A percentile compares a stretch with the other conserved stretches of the same genome.
Evolutionary conservation across 108 stramenopile genomes (phyloP).

Genomic region (Pseudonitzschia pungens): DNA sequence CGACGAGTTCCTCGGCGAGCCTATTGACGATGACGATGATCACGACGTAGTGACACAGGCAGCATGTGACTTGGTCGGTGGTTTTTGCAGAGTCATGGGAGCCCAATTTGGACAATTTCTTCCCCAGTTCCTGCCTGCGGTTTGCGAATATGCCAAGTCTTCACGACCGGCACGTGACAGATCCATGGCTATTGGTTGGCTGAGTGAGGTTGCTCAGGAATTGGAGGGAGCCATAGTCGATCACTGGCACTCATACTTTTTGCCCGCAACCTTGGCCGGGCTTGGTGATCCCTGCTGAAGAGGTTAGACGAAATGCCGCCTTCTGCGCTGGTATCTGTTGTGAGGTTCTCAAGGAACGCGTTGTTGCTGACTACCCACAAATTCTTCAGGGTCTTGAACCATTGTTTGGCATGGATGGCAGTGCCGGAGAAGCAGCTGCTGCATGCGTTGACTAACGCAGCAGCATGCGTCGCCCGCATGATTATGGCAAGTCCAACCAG

Average conservation of each 20-base stretch:
- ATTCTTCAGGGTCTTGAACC: constrained; percentile 83
- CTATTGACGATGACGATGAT: constrained; percentile 92
- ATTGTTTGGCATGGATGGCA: constrained; percentile 70
- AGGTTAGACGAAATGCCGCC: constrained; percentile 91
- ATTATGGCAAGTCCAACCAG: constrained; percentile 82
- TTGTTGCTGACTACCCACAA: constrained; percentile 58
- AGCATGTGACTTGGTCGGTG: constrained; percentile 88
- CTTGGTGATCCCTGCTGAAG: constrained; percentile 83
- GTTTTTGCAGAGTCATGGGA: constrained; percentile 84
- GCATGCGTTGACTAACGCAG: constrained; percentile 91
- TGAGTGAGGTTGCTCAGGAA: constrained; percentile 93
- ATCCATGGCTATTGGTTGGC: constrained; percentile 93
- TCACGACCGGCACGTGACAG: constrained; percentile 89
- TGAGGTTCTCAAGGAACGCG: constrained; percentile 71
- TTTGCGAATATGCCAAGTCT: constrained; percentile 88
- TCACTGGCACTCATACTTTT: constrained; percentile 81
- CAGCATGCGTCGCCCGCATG: constrained; percentile 90
- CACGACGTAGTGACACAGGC: constrained; percentile 91
- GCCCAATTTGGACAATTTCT: constrained; percentile 76
- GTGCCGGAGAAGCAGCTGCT: constrained; percentile 67
- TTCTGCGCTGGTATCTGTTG: constrained; percentile 91
- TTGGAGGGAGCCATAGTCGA: constrained; percentile 68
- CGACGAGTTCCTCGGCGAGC: constrained; percentile 68
- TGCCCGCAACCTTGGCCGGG: constrained; percentile 76
- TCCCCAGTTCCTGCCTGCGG: constrained; percentile 82